Evolutionary conservation across 164 flowering plant species (phyloP).

Genomic region (Hamamelis virginiana): DNA sequence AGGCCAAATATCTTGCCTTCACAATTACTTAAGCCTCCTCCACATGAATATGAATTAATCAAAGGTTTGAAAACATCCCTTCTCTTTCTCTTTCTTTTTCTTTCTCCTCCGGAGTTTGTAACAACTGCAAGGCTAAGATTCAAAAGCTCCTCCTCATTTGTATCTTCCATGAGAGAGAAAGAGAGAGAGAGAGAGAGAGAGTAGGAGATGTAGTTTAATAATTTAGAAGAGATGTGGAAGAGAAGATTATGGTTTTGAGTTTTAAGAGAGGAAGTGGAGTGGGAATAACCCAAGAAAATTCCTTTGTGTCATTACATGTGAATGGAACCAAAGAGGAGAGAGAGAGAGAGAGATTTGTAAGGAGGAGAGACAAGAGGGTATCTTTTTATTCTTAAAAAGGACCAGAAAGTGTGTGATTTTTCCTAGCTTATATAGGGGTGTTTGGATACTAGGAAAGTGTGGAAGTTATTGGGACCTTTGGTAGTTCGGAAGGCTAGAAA

Average conservation of each 20-base stretch:
- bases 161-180: constrained; percentile 30
- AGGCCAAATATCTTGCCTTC: constrained; percentile 52
- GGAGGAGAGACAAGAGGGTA: too few species aligned
- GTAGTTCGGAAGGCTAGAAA: constrained; percentile 25
- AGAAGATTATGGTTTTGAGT: neutral
- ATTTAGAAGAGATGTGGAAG: constrained; percentile 8
- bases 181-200: neutral
- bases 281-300: constrained; percentile 20
- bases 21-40: too few species aligned
- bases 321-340: constrained; percentile 3
- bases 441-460: constrained; percentile 8
- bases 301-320: constrained; percentile 20
- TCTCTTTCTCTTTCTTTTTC: constrained; percentile 28
- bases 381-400: neutral
- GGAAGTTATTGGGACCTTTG: constrained; percentile 3
- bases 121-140: constrained; percentile 47
- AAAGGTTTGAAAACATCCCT: constrained; percentile 4
- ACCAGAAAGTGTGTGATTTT: neutral
- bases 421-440: neutral
- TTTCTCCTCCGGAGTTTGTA: constrained; percentile 12
- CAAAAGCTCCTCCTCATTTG: constrained; percentile 43
- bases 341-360: neutral
- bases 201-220: neutral
- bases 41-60: constrained; percentile 19
- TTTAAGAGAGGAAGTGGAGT: constrained; percentile 13